phyloP scores from a whole-genome alignment of 2,329 filamentous ascomycete species.

The Diplodia seriata region DNA sequence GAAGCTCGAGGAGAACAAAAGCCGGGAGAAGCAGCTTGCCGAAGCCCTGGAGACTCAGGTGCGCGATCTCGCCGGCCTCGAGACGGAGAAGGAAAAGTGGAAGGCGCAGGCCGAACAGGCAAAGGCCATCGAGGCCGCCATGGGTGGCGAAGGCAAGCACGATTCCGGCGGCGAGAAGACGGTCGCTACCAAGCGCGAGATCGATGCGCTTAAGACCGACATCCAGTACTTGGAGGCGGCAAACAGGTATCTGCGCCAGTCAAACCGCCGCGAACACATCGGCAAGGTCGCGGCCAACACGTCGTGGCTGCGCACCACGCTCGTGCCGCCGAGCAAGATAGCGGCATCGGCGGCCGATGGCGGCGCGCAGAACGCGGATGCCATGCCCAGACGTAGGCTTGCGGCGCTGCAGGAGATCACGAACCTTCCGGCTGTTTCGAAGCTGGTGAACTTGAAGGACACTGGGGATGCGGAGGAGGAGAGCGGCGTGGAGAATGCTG shows the following conservation, averaged over 20 bases:
- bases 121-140: slow-evolving; percentile 28
- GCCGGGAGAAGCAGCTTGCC: slow-evolving; percentile 28
- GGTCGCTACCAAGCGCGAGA: slow-evolving; percentile 33
- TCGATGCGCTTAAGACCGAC: slow-evolving; percentile 30
- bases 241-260: slow-evolving; percentile 29
- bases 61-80: slow-evolving; percentile 28
- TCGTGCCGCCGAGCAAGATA: slow-evolving; percentile 15
- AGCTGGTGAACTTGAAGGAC: slow-evolving; percentile 19
- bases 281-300: slow-evolving; percentile 8
- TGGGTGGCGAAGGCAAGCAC: slow-evolving; percentile 24
- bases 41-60: slow-evolving; percentile 29
- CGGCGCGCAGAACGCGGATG: background rate
- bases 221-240: slow-evolving; percentile 30
- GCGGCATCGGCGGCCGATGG: background rate
- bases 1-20: slow-evolving; percentile 28
- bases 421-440: slow-evolving; percentile 18
- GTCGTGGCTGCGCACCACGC: slow-evolving; percentile 21
- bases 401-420: slow-evolving; percentile 29
- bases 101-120: slow-evolving; percentile 30
- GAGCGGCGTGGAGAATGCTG: background rate
- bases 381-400: slow-evolving; percentile 12
- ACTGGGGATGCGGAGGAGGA: slow-evolving; percentile 8
- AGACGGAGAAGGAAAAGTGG: slow-evolving; percentile 33
- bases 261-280: slow-evolving; percentile 28
- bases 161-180: slow-evolving; percentile 31